These are phyloP conservation scores for Xylariales sp. DNA, from an alignment of 2,329 filamentous ascomycete species.

Conservation along the genomic window DNA sequence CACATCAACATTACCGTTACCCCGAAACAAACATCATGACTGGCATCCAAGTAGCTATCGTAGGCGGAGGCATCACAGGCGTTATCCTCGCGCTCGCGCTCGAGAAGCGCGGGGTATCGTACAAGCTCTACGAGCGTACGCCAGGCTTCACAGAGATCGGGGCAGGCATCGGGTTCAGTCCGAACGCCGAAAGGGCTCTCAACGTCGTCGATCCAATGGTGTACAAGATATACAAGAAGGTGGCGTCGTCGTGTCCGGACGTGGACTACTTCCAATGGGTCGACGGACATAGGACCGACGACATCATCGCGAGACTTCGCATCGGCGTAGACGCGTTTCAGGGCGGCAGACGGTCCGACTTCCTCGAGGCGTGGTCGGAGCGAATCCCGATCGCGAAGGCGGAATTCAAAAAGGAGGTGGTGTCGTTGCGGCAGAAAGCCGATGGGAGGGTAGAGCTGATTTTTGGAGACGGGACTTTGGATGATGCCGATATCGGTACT, in stretches of 20 bases:
- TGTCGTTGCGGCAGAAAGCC: constrained; percentile 46
- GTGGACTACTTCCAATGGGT: constrained; percentile 58
- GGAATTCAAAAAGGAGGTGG: constrained; percentile 51
- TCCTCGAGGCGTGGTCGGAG: constrained; percentile 54
- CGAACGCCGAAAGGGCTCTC: constrained; percentile 63
- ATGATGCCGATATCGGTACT: constrained; percentile 49
- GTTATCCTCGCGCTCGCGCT: constrained; percentile 61
- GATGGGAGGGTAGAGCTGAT: constrained; percentile 43
- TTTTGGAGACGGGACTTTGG: constrained; percentile 50
- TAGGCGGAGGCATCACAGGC: constrained; percentile 65
- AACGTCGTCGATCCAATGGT: constrained; percentile 50
- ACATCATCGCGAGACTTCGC: constrained; percentile 51
- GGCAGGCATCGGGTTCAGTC: constrained; percentile 63
- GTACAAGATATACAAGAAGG: constrained; percentile 53
- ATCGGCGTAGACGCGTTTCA: constrained; percentile 57
- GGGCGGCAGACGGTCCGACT: constrained; percentile 55
- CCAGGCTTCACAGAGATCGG: constrained; percentile 59
- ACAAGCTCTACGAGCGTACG: constrained; percentile 61
- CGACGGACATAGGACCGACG: constrained; percentile 49
- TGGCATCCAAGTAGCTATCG: constrained; percentile 55
- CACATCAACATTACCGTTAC: neutral
- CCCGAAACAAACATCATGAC: constrained; percentile 18
- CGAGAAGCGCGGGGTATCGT: constrained; percentile 55
- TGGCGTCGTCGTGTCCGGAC: constrained; percentile 41
- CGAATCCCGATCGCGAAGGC: constrained; percentile 47